phyloP scores from a whole-genome alignment of 2,329 filamentous ascomycete species.

The Zarea fungicola region DNA sequence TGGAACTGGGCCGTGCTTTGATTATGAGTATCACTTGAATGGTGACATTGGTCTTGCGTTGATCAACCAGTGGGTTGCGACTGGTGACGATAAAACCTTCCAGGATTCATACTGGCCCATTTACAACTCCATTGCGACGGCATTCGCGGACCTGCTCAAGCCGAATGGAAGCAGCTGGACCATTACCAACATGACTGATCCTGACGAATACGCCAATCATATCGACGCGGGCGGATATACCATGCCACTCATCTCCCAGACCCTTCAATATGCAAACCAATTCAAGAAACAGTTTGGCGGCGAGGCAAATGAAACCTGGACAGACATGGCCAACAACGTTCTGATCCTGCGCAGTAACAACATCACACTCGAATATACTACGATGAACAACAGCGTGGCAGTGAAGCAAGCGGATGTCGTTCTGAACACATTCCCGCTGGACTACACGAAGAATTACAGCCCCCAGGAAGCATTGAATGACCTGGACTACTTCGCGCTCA shows the following conservation, averaged over 20 bases:
- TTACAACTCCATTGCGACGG: conserved; percentile 57
- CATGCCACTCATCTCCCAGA: conserved; percentile 53
- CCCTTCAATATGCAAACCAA: conserved; percentile 51
- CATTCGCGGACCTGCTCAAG: conserved; percentile 55
- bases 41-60: conserved; percentile 56
- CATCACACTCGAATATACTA: conserved; percentile 59
- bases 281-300: conserved; percentile 52
- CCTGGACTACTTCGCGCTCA: conserved; percentile 25
- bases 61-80: conserved; percentile 21
- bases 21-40: conserved; percentile 67
- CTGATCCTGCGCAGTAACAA: conserved; percentile 18
- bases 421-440: conserved; percentile 58
- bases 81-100: conserved; percentile 19
- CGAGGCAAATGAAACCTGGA: conserved; percentile 42
- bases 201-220: conserved; percentile 64
- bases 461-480: conserved; percentile 17
- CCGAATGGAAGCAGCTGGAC: conserved; percentile 52
- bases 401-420: conserved; percentile 69
- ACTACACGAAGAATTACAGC: conserved; percentile 44
- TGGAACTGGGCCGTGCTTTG: conserved; percentile 56
- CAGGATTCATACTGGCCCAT: conserved; percentile 49
- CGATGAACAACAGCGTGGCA: conserved; percentile 59
- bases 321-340: conserved; percentile 18
- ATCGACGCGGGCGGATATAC: conserved; percentile 66
- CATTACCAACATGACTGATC: conserved; percentile 64